phyloP scores from a whole-genome alignment of 305 asterid genomes.

The Fraxinus sp. region DNA sequence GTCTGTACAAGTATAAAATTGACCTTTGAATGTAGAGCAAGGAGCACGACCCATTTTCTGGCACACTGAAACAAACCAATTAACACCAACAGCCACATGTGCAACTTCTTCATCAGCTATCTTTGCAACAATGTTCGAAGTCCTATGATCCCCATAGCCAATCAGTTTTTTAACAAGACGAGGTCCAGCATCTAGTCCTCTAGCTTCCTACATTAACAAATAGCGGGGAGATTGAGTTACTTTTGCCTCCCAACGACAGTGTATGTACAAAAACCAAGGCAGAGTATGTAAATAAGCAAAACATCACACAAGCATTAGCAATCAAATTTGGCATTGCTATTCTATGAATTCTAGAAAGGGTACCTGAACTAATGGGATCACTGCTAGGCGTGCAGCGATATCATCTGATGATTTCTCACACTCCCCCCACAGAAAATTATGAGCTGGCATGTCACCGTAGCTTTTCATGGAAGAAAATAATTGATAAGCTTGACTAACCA shows the following conservation, averaged over 20 bases:
- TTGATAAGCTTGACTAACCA: constrained; percentile 23
- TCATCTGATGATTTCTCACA: constrained; percentile 80
- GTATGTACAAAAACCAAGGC: neutral
- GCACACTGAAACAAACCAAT: constrained; percentile 83
- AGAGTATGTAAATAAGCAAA: neutral
- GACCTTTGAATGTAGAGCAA: constrained; percentile 70
- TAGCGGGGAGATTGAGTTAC: neutral
- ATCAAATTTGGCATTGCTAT: neutral
- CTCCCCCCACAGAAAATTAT: constrained; percentile 86
- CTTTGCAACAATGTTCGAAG: constrained; percentile 72
- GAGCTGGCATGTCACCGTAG: constrained; percentile 98
- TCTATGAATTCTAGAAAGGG: neutral
- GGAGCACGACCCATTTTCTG: constrained; percentile 68
- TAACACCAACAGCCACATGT: constrained; percentile 90
- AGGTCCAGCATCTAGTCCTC: constrained; percentile 98
- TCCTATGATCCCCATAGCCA: constrained; percentile 84
- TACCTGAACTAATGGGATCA: constrained; percentile 94
- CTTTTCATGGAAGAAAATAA: constrained; percentile 37
- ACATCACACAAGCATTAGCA: neutral
- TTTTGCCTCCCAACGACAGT: neutral
- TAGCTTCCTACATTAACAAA: constrained; percentile 66
- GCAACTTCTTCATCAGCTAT: constrained; percentile 96
- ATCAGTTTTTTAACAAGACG: constrained; percentile 74
- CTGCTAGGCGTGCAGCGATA: constrained; percentile 87
- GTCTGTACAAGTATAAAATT: neutral